These are phyloP conservation scores for Pseudogymnoascus destructans DNA, from an alignment of 2,329 filamentous ascomycete species.

Conservation along the genomic window DNA sequence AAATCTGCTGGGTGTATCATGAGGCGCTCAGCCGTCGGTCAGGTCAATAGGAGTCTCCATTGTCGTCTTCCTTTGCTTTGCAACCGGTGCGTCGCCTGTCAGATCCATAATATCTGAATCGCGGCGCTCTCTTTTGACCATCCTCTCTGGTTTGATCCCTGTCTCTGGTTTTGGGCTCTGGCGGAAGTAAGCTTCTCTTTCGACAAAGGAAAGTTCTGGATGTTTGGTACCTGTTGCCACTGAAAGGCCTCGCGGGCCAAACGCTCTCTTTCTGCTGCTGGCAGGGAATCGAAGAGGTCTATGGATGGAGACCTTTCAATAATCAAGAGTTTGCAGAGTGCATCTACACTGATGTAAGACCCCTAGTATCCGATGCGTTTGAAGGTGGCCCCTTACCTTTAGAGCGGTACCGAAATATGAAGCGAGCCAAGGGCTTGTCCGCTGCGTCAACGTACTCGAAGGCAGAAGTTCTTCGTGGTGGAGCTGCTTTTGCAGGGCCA, in stretches of 20 bases:
- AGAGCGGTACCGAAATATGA: slow-evolving; percentile 22
- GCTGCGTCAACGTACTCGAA: too few relatives aligned
- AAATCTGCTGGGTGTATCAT: background rate
- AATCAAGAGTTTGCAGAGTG: slow-evolving; percentile 17
- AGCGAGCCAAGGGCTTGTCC: slow-evolving; percentile 13
- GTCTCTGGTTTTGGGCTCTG: background rate
- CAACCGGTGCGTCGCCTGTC: background rate
- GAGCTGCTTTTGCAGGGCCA: background rate
- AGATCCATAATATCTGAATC: background rate
- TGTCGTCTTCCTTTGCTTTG: slow-evolving; percentile 1
- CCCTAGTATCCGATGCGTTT: background rate
- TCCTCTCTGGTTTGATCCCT: background rate
- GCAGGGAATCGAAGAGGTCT: slow-evolving; percentile 7
- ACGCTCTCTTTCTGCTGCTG: background rate
- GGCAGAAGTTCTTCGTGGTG: too few relatives aligned
- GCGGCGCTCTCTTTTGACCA: background rate
- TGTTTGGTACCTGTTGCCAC: background rate
- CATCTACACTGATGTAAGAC: slow-evolving; percentile 12
- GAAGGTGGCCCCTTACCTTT: slow-evolving; percentile 12
- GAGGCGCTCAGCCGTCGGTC: background rate
- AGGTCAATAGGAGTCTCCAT: background rate
- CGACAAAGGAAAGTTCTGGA: too few relatives aligned
- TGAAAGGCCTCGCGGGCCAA: background rate
- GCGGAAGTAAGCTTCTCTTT: background rate
- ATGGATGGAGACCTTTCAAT: slow-evolving; percentile 15